Evolutionary conservation across 495 filamentous ascomycete species (phyloP), one percentile per base, ranked within the genome.

Genomic region (Podospora sp.): DNA sequence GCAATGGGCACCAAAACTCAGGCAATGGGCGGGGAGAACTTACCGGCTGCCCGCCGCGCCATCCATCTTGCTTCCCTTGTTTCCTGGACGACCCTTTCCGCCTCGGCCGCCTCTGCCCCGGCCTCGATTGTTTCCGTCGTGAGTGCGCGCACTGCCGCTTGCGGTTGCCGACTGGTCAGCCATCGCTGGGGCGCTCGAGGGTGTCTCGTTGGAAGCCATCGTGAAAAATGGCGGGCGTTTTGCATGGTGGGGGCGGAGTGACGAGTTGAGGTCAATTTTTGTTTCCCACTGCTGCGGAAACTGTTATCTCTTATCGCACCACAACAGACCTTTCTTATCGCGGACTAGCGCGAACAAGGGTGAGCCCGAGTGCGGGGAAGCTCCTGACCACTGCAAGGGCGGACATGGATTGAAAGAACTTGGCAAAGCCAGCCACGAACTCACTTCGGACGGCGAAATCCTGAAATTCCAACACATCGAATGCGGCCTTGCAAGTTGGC

Each of bases 1-100:
- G 71, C 72, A 71, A 73, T 62, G 68, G 49, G n/a, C 6, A 50
- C 27, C 57, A 9, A 25, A 21, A 25, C 14, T 26, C 6, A 22
- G 5, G 36, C 50, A 20, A 40, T 40, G 61, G 20, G 18, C 21
- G 35, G n/a, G 18, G 36, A 46, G 24, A 58, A 61, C 72, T 20
- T 72, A 76, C 73, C 72, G 74, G 27, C 58, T 67, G 58, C 64
- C 67, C 6, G 70, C 73, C 35, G 72, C 69, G 26, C 73, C 71
- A 4, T 71, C 66, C 12, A 64, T 11, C 14, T 11, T 4, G 40
- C 40, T 6, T 6, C 11, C 11, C 11, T 46, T 75, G 55, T 67
- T 74, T 51, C 67, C 71, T 58, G 68, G 63, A 6, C 72, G 68
- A 22, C 25, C 27, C n/a, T 51, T 26, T 9, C 68, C 60, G 65